phyloP scores from a whole-genome alignment of 805 yeast genomes.

The Lachancea lanzarotensis region DNA sequence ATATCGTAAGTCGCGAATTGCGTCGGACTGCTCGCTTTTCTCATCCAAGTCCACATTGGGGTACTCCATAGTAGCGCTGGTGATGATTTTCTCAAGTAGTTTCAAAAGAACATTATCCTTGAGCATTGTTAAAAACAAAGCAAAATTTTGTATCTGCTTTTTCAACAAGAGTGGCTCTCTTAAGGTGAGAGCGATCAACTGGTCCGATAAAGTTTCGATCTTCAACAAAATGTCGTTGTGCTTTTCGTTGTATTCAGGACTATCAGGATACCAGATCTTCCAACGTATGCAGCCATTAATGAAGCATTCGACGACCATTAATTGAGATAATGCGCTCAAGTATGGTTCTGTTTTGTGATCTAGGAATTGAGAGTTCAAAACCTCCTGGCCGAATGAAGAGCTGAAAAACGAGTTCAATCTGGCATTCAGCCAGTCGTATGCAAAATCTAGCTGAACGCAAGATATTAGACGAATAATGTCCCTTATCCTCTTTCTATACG shows the following conservation, averaged over 20 bases:
- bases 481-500: conserved; percentile 77
- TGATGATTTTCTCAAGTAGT: conserved; percentile 75
- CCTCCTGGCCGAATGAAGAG: conserved; percentile 58
- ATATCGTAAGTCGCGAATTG: conserved; percentile 79
- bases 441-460: conserved; percentile 77
- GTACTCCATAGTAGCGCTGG: conserved; percentile 77
- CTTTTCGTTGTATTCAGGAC: conserved; percentile 39
- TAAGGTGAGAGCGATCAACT: conserved; percentile 65
- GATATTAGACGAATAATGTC: conserved; percentile 85
- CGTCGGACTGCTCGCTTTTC: conserved; percentile 67
- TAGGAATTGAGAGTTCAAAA: conserved; percentile 49
- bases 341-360: conserved; percentile 60
- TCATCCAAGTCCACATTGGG: conserved; percentile 47
- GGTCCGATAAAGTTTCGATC: conserved; percentile 66
- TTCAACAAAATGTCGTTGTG: conserved; percentile 47
- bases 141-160: conserved; percentile 84
- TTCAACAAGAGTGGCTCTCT: conserved; percentile 76
- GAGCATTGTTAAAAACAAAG: conserved; percentile 86
- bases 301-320: conserved; percentile 81
- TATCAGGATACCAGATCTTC: conserved; percentile 80
- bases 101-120: conserved; percentile 78
- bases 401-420: conserved; percentile 68
- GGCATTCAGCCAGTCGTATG: conserved; percentile 74
- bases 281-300: conserved; percentile 91
- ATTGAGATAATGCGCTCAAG: conserved; percentile 71